These are phyloP conservation scores for Kwoniella sp. DNA, from an alignment of 768 basidiomycete species.

Conservation along the genomic window DNA sequence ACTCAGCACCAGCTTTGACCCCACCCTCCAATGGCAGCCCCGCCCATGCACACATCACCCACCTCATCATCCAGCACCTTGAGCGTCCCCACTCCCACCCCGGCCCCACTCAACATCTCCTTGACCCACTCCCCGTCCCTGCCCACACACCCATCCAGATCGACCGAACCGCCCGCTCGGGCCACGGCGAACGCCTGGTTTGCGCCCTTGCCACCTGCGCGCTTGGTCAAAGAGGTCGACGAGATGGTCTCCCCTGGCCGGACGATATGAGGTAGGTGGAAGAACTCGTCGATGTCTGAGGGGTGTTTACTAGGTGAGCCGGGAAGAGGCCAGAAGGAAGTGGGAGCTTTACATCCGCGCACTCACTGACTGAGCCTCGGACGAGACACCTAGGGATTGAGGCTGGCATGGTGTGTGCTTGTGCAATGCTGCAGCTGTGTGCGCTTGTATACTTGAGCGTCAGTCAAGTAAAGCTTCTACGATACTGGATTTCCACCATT, in stretches of 20 bases:
- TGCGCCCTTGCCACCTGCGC: constrained; percentile 54
- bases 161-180: constrained; percentile 41
- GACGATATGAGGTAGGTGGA: constrained; percentile 43
- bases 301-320: background rate
- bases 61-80: constrained; percentile 33
- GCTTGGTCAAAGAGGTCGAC: constrained; percentile 42
- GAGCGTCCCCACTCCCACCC: constrained; percentile 40
- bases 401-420: too few species aligned
- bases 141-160: constrained; percentile 48
- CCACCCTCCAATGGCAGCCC: background rate
- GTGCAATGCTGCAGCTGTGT: too few species aligned
- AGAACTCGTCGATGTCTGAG: constrained; percentile 51
- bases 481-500: too few species aligned
- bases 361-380: constrained; percentile 47
- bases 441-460: too few species aligned
- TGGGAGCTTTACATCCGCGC: background rate
- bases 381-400: constrained; percentile 44
- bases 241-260: constrained; percentile 53
- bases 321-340: background rate
- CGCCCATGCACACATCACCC: background rate
- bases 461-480: too few species aligned
- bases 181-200: constrained; percentile 53
- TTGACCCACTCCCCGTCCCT: constrained; percentile 44
- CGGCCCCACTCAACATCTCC: constrained; percentile 35
- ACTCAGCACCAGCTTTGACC: too few species aligned